phyloP scores from a whole-genome alignment of 1,284 basidiomycete genomes.

The Grifola frondosa region DNA sequence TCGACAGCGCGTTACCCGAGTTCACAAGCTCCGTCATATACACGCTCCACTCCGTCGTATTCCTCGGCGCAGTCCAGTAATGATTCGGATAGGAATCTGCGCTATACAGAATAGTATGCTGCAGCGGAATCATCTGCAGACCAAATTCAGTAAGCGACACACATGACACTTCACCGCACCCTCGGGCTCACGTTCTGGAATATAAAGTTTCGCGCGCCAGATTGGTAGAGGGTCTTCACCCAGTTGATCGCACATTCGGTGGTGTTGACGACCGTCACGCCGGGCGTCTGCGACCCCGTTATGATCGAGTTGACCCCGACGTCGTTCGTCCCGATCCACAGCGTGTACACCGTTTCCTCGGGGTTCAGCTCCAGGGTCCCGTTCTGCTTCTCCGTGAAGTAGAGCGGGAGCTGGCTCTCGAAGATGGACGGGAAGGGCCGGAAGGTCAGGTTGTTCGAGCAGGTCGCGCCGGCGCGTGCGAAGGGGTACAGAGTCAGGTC shows the following conservation, averaged over 20 bases:
- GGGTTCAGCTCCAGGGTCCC: conserved; percentile 25
- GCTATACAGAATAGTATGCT: conserved; percentile 32
- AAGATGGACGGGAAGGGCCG: conserved; percentile 37
- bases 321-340: conserved; percentile 50
- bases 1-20: conserved; percentile 32
- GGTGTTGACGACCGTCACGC: conserved; percentile 40
- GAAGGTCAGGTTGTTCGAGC: conserved; percentile 40
- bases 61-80: conserved; percentile 21
- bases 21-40: conserved; percentile 35
- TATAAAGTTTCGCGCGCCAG: conserved; percentile 43
- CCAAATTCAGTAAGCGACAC: background rate
- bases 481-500: conserved; percentile 35
- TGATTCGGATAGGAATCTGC: conserved; percentile 27
- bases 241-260: conserved; percentile 40
- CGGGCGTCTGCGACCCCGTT: conserved; percentile 28
- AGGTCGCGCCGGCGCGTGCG: conserved; percentile 39
- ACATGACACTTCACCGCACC: too few relatives aligned
- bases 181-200: conserved; percentile 40
- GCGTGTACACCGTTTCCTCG: conserved; percentile 40
- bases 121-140: conserved; percentile 33
- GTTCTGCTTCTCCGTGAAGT: conserved; percentile 30
- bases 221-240: conserved; percentile 36
- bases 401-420: conserved; percentile 37
- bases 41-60: conserved; percentile 24
- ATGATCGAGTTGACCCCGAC: conserved; percentile 38